A percentile compares a stretch with the other conserved stretches of the same genome.
Conservation (phyloP, 768 basidiomycete genomes). For the Naganishia vaughanmartiniae region DNA sequence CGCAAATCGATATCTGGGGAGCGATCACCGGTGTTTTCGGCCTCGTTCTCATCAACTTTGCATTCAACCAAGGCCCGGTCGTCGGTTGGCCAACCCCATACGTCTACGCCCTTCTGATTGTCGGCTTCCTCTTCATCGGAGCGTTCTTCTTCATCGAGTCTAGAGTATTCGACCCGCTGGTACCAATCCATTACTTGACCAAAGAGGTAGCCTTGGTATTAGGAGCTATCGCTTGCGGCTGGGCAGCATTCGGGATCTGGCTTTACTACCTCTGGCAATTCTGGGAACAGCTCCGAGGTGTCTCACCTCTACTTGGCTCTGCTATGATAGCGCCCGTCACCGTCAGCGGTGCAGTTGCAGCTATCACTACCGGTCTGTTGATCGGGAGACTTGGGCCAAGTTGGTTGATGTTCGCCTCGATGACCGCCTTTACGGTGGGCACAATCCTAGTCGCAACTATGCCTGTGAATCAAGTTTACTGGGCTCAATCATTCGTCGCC, state of each 20-base stretch:
- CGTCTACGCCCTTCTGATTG: constrained; percentile 36
- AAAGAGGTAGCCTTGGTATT: constrained; percentile 31
- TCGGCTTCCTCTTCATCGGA: constrained; percentile 33
- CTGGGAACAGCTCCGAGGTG: constrained; percentile 31
- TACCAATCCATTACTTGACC: constrained; percentile 35
- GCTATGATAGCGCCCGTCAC: constrained; percentile 35
- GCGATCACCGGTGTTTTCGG: constrained; percentile 34
- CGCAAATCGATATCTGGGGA: constrained; percentile 36
- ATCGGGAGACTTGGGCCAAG: constrained; percentile 33
- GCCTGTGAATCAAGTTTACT: constrained; percentile 32
- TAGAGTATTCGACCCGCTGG: constrained; percentile 33
- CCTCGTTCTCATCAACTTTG: constrained; percentile 42
- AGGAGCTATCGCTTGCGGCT: constrained; percentile 29
- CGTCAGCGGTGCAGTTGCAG: constrained; percentile 33
- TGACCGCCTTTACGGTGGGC: constrained; percentile 36
- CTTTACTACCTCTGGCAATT: constrained; percentile 37
- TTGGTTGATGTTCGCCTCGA: constrained; percentile 35
- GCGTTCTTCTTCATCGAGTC: constrained; percentile 36
- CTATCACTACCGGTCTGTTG: constrained; percentile 32
- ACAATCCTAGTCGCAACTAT: constrained; percentile 31
- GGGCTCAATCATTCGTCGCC: constrained; percentile 34
- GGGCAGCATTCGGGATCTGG: constrained; percentile 34
- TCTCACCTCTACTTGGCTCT: constrained; percentile 29
- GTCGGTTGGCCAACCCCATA: constrained; percentile 38
- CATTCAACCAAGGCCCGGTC: constrained; percentile 40